Evolutionary conservation across 805 yeast species (phyloP).

Genomic region (Candida fluviatilis): DNA sequence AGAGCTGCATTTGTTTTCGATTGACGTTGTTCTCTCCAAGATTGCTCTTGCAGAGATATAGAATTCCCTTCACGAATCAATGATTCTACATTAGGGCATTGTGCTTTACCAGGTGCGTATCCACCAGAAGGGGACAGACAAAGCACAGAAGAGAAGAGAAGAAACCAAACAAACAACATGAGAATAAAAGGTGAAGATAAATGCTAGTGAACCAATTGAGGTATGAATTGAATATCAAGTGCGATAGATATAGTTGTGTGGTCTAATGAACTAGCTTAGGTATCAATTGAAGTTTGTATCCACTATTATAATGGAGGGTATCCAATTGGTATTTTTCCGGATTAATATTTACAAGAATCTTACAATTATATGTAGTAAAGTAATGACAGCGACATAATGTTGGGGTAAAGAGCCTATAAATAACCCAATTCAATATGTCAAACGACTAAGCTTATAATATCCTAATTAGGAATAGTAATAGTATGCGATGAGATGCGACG

Average conservation of each 20-base stretch:
- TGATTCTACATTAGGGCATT: conserved; percentile 20
- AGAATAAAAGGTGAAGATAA: not conserved
- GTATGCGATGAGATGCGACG: not conserved
- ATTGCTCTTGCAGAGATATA: conserved; percentile 19
- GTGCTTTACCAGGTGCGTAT: conserved; percentile 27
- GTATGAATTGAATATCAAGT: no score
- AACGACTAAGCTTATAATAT: no score
- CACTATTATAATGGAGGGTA: no score
- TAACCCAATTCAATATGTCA: not conserved
- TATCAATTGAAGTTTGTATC: no score
- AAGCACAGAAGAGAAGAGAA: not conserved
- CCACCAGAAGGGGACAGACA: conserved; percentile 10
- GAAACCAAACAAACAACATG: not conserved
- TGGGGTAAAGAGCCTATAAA: not conserved
- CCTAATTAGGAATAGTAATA: not conserved
- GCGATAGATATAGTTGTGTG: no score
- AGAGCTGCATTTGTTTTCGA: conserved; percentile 21
- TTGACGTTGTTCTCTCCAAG: conserved; percentile 22
- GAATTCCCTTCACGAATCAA: conserved; percentile 23
- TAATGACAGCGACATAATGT: no score
- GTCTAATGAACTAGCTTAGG: no score
- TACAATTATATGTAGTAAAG: no score
- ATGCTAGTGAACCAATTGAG: not conserved
- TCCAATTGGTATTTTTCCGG: no score
- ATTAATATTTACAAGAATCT: no score